These are phyloP conservation scores for Ilyonectria sp. DNA, from an alignment of 2,329 filamentous ascomycete genomes.

Conservation along the genomic window DNA sequence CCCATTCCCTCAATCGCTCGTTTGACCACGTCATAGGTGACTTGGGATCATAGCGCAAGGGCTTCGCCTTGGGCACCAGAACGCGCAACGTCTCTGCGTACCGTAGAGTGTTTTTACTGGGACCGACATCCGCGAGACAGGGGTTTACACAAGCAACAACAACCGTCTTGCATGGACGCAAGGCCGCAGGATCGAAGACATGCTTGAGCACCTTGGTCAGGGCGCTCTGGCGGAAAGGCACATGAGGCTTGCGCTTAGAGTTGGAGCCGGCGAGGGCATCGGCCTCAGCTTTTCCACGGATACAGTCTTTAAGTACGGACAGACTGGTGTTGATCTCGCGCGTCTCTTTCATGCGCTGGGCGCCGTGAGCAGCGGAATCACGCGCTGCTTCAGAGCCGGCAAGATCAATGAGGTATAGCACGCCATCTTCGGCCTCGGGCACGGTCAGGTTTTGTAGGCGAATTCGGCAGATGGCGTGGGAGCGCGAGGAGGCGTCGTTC, in stretches of 20 bases:
- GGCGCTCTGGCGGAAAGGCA: constrained; percentile 63
- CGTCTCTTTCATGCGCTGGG: constrained; percentile 62
- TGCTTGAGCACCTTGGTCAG: constrained; percentile 65
- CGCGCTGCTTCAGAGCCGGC: constrained; percentile 65
- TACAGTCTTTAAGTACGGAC: constrained; percentile 67
- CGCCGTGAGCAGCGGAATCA: constrained; percentile 57
- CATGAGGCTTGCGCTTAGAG: constrained; percentile 52
- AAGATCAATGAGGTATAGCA: constrained; percentile 64
- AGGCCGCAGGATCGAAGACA: constrained; percentile 61
- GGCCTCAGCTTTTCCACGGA: constrained; percentile 59
- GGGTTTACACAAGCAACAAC: constrained; percentile 65
- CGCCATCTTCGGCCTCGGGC: constrained; percentile 54
- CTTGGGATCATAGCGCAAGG: constrained; percentile 42
- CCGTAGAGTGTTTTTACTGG: constrained; percentile 64
- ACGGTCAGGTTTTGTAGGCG: constrained; percentile 54
- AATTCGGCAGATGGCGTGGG: constrained; percentile 64
- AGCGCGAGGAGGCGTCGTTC: constrained; percentile 64
- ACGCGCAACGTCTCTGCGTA: constrained; percentile 65
- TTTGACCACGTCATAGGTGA: constrained; percentile 59
- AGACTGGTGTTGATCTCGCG: constrained; percentile 65
- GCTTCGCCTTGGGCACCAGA: constrained; percentile 49
- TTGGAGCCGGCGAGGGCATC: constrained; percentile 43
- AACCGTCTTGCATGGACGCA: constrained; percentile 57
- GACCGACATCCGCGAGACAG: constrained; percentile 59
- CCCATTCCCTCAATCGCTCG: constrained; percentile 56